Percentiles rank a stretch among this genome's conserved stretches.
These are phyloP conservation scores for Globisporangium recalcitrans DNA, from an alignment of 352 stramenopile species.

Conservation along the genomic window DNA sequence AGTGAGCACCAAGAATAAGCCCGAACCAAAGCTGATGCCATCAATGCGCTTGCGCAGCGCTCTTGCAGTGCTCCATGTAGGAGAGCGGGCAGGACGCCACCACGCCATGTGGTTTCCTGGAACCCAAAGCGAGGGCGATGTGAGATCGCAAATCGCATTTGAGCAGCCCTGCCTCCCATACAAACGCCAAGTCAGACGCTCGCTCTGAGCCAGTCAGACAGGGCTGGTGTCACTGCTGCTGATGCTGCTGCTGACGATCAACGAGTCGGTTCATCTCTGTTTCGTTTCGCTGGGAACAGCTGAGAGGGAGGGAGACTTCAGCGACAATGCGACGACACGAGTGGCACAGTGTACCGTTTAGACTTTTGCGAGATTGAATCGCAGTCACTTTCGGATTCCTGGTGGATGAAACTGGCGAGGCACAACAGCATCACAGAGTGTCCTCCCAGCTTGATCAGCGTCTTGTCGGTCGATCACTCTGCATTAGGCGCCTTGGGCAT, in stretches of 20 bases:
- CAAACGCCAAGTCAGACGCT: not conserved
- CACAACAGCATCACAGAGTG: too few relatives aligned
- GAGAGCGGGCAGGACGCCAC: not conserved
- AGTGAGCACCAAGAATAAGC: not conserved
- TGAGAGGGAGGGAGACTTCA: not conserved
- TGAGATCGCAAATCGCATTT: not conserved
- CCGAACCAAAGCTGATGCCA: too few relatives aligned
- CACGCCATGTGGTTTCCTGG: not conserved
- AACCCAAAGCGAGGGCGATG: not conserved
- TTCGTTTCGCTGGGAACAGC: not conserved
- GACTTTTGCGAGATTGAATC: not conserved
- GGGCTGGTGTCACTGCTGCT: not conserved
- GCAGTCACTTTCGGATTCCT: not conserved
- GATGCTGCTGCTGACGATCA: not conserved
- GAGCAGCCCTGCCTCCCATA: not conserved
- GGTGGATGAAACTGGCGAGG: not conserved
- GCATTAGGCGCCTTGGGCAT: not conserved
- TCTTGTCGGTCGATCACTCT: too few relatives aligned
- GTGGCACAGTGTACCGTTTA: not conserved
- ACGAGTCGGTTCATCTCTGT: not conserved
- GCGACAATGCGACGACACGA: not conserved
- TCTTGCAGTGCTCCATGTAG: not conserved
- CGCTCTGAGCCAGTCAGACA: not conserved
- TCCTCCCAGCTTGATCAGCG: too few relatives aligned
- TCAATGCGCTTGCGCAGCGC: not conserved